Percentiles rank a stretch among this genome's conserved stretches.
These are phyloP conservation scores for sorghum (Sorghum bicolor) DNA, from an alignment of 176 grass and related monocot genomes.

Conservation along the genomic window Sorghum_bicolor_NCBIv3 NC_012873.2:5359501-5360000, in stretches of 20 bases:
- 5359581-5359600: constrained; percentile 6
- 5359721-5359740: not conserved
- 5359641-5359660: not conserved
- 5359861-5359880: not conserved
- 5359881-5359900: not conserved
- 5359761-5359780: constrained; percentile 16
- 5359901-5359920: not conserved
- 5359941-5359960: not conserved
- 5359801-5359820: not conserved
- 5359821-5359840: not conserved
- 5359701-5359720: not conserved
- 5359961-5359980: not conserved
- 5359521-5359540: not conserved
- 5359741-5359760: constrained; percentile 5
- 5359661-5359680: not conserved
- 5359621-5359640: not conserved
- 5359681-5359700: not conserved
- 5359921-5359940: not conserved
- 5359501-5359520: not conserved
- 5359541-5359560: not conserved
- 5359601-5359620: not conserved
- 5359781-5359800: not conserved
- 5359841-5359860: constrained; percentile 20
- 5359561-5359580: not conserved
- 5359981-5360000: not conserved